A percentile compares a stretch with the other conserved stretches of the same genome.
phyloP scores from a whole-genome alignment of 2,329 filamentous ascomycete genomes.

The Fusarium subglutinans region DNA sequence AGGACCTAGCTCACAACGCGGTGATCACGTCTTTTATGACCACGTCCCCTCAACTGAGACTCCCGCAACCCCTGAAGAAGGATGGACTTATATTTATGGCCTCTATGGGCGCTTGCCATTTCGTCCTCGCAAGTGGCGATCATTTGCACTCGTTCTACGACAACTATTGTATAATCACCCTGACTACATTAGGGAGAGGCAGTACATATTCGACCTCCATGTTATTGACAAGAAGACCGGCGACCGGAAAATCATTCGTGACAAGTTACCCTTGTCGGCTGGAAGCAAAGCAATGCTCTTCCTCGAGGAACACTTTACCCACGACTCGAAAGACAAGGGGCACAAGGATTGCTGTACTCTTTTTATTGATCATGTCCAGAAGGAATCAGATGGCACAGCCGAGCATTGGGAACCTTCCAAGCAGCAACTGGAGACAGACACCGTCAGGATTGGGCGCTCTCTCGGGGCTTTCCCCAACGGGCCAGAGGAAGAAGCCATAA shows the following conservation, averaged over 20 bases:
- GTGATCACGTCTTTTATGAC: not conserved
- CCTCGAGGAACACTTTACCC: constrained; percentile 9
- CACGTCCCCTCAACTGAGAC: constrained; percentile 1
- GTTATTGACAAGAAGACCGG: constrained; percentile 14
- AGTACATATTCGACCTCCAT: constrained; percentile 15
- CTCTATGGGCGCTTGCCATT: constrained; percentile 47
- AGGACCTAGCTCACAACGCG: not conserved
- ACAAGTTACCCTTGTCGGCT: constrained; percentile 6
- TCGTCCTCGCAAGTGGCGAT: constrained; percentile 25
- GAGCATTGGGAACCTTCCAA: constrained; percentile 34
- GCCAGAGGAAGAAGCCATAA: not conserved
- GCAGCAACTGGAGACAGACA: constrained; percentile 21
- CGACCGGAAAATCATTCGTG: not conserved
- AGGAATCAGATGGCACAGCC: not conserved
- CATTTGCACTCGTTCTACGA: constrained; percentile 35
- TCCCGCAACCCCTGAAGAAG: not conserved
- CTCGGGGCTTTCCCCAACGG: constrained; percentile 3
- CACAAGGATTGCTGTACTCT: constrained; percentile 29
- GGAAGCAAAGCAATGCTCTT: not conserved
- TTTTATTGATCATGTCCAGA: constrained; percentile 31
- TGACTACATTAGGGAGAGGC: not conserved
- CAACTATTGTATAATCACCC: constrained; percentile 31
- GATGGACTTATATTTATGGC: constrained; percentile 39
- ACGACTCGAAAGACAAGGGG: not conserved
- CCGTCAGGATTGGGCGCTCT: constrained; percentile 26